A percentile compares a stretch with the other conserved stretches of the same genome.
Conservation (phyloP, 257 asterid genomes). For the Leptodermis oblonga region DNA sequence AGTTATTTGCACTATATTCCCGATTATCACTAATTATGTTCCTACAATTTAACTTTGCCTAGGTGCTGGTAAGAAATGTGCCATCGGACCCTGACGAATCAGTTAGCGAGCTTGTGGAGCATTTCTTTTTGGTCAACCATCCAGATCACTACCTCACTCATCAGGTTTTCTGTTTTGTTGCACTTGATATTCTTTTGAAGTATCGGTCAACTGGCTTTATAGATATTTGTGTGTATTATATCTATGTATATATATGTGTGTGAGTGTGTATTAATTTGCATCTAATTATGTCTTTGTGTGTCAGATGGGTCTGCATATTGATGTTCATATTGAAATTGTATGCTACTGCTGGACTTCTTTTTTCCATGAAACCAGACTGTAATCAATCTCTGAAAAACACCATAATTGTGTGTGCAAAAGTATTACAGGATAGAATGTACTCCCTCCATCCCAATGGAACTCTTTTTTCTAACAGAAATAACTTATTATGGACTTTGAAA, state of each 20-base stretch:
- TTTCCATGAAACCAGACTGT: not conserved
- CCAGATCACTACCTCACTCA: slow-evolving; percentile 80
- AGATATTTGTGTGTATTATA: too few relatives aligned
- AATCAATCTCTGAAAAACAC: not conserved
- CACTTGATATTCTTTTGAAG: slow-evolving; percentile 8
- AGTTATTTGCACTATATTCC: not conserved
- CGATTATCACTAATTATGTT: slow-evolving; percentile 8
- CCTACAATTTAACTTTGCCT: slow-evolving; percentile 18
- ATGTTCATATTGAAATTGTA: not conserved
- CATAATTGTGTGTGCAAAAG: not conserved
- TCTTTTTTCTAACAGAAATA: too few relatives aligned
- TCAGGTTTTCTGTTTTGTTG: slow-evolving; percentile 51
- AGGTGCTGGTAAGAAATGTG: slow-evolving; percentile 88
- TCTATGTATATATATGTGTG: not conserved
- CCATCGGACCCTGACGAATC: slow-evolving; percentile 91
- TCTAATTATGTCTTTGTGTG: not conserved
- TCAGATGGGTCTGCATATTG: not conserved
- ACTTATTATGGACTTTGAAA: too few relatives aligned
- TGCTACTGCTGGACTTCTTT: not conserved
- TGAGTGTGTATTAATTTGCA: not conserved
- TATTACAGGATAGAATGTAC: not conserved
- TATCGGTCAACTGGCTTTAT: not conserved
- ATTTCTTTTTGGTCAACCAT: slow-evolving; percentile 95
- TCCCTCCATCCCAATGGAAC: too few relatives aligned
- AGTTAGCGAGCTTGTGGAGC: slow-evolving; percentile 78